Evolutionary conservation across 1,284 basidiomycete genomes (phyloP).

Genomic region (Boletus mariae): DNA sequence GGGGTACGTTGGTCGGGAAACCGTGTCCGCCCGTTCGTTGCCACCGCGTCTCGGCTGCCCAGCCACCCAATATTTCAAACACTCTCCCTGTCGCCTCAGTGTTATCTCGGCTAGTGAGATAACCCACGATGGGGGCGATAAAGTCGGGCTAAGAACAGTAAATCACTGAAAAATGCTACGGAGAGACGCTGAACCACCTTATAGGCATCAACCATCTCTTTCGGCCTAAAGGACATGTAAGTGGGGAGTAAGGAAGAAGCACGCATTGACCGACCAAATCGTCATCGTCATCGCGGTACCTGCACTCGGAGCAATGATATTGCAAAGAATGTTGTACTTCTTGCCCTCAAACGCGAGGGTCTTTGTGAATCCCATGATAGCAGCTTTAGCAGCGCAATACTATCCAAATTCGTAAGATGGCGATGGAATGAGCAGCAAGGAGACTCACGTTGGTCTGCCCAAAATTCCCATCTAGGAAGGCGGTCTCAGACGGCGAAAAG

Average conservation of each 20-base stretch:
- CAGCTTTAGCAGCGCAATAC: constrained; percentile 94
- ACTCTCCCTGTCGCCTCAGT: constrained; percentile 72
- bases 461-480: constrained; percentile 79
- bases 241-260: background rate
- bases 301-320: constrained; percentile 86
- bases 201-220: constrained; percentile 85
- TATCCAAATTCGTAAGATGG: constrained; percentile 25
- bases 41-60: constrained; percentile 92
- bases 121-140: constrained; percentile 90
- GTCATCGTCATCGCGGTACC: constrained; percentile 91
- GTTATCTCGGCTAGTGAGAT: constrained; percentile 83
- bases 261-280: constrained; percentile 50
- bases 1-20: constrained; percentile 76
- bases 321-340: constrained; percentile 88
- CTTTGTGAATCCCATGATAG: constrained; percentile 86
- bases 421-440: background rate
- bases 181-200: constrained; percentile 47
- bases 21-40: constrained; percentile 84
- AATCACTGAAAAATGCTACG: background rate
- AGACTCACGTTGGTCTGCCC: constrained; percentile 78
- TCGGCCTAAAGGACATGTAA: constrained; percentile 50
- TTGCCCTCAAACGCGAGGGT: constrained; percentile 90
- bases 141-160: constrained; percentile 70
- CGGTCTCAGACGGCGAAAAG: background rate
- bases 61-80: constrained; percentile 91